phyloP scores from a whole-genome alignment of 2,329 filamentous ascomycete genomes.

The Endoconidiophora polonica region DNA sequence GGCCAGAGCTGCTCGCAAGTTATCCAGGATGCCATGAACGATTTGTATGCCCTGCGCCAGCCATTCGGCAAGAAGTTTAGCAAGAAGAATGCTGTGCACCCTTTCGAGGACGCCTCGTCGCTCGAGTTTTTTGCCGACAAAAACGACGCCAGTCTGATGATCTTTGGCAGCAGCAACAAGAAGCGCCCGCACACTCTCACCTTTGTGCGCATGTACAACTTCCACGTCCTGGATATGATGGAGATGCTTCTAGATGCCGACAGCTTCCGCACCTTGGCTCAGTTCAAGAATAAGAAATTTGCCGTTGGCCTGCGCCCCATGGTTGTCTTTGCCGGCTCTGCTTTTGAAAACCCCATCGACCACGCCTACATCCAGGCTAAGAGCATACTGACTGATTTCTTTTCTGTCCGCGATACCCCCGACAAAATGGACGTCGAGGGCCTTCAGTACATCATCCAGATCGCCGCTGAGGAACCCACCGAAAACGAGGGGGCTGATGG shows the following conservation, averaged over 20 bases:
- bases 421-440: slow-evolving; percentile 88
- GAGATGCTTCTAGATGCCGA: slow-evolving; percentile 71
- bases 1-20: slow-evolving; percentile 73
- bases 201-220: slow-evolving; percentile 63
- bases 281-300: slow-evolving; percentile 63
- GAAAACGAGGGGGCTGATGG: slow-evolving; percentile 25
- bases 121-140: slow-evolving; percentile 94
- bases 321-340: slow-evolving; percentile 75
- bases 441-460: slow-evolving; percentile 73
- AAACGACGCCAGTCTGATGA: slow-evolving; percentile 76
- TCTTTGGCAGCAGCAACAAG: slow-evolving; percentile 76
- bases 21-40: slow-evolving; percentile 66
- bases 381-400: slow-evolving; percentile 76
- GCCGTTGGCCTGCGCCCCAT: slow-evolving; percentile 76
- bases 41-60: slow-evolving; percentile 70
- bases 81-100: slow-evolving; percentile 93
- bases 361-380: slow-evolving; percentile 76
- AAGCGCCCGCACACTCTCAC: slow-evolving; percentile 90
- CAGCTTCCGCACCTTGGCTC: slow-evolving; percentile 49
- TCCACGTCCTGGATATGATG: slow-evolving; percentile 86
- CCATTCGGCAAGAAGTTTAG: slow-evolving; percentile 79
- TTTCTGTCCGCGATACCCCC: slow-evolving; percentile 59
- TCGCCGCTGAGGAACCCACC: slow-evolving; percentile 52
- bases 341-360: slow-evolving; percentile 66
- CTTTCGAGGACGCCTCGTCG: slow-evolving; percentile 76